These are phyloP conservation scores for Neurospora pannonica DNA, from an alignment of 495 filamentous ascomycete genomes.

Conservation along the genomic window DNA sequence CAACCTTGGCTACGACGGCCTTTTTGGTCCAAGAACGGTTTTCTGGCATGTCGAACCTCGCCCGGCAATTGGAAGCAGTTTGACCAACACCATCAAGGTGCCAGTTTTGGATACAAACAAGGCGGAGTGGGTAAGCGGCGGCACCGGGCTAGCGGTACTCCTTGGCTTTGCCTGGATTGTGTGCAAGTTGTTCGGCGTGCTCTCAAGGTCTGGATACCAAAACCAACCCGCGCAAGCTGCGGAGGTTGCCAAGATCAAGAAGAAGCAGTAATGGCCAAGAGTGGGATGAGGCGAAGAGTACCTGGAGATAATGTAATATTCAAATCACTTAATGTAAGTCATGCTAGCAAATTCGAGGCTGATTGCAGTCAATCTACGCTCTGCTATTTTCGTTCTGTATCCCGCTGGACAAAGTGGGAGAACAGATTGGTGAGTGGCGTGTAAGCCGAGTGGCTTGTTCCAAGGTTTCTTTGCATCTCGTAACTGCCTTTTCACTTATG, in stretches of 20 bases:
- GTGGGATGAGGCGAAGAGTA: neutral
- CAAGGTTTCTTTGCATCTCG: neutral
- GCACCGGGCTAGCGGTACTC: conserved; percentile 59
- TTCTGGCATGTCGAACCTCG: conserved; percentile 76
- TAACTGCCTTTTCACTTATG: neutral
- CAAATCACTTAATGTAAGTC: neutral
- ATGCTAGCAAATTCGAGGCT: neutral
- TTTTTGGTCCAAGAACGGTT: conserved; percentile 70
- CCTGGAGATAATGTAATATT: neutral
- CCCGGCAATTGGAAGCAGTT: conserved; percentile 23
- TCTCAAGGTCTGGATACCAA: conserved; percentile 18
- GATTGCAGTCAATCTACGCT: neutral
- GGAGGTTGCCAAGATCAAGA: conserved; percentile 26
- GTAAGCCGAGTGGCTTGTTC: neutral
- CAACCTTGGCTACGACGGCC: conserved; percentile 76
- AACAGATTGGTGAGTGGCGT: neutral
- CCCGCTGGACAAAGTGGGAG: neutral
- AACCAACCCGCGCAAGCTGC: conserved; percentile 6
- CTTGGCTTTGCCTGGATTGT: conserved; percentile 69
- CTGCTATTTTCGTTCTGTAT: neutral
- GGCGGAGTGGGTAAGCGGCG: conserved; percentile 53
- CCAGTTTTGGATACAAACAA: conserved; percentile 64
- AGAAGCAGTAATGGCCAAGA: conserved; percentile 23
- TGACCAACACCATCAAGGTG: conserved; percentile 55
- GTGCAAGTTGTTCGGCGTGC: conserved; percentile 50